Evolutionary conservation across 2,329 filamentous ascomycete species (phyloP), one percentile per base, ranked within the genome.

Genomic region (Claviceps spartinae): DNA sequence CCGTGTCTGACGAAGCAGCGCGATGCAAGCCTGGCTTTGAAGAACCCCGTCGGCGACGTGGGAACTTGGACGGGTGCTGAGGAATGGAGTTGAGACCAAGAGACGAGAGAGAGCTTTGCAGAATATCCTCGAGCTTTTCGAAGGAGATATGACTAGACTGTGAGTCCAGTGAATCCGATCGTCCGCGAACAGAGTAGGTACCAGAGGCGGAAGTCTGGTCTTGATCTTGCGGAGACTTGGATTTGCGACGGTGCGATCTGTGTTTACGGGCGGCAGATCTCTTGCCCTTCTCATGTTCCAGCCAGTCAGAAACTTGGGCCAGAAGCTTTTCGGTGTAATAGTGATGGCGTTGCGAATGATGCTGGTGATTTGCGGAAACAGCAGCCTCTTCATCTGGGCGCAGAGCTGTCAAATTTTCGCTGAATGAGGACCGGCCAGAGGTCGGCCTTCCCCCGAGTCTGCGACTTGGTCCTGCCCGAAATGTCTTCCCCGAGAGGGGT

Each of bases 221-320:
- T 49, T 60, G 56, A 14, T 59, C 59, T 24, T 61, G 59, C 43
- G 65, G 67, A 45, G 67, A 68, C 54, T 67, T 67, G 51, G 68
- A 67, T 62, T 69, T 74, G 59, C 68, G 72, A 55, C 66, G 70
- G 40, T 61, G 63, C 65, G 72, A 54, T 49, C 48, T 54, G 36
- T 36, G 30, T 37, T 51, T 56, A 30, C 51, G 54, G 9, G 75
- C 74, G 9, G 73, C 67, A 41, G 77, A 75, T 59, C 81, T 81
- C 36, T 74, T 69, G 62, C 83, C 85, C 62, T 83, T 85, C 68
- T 96, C 89, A 48, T 83, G 79, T 59, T 90, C 81, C 41, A 96
- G 71, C 91, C 91, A 97, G 57, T 87, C 81, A 26, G 79, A 76
- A 14, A 96, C 82, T 62, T 94, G 87, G 20, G 82, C 75, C 30